Conservation (phyloP, 148 eudicot genomes). For the Oxyria digyna region DNA sequence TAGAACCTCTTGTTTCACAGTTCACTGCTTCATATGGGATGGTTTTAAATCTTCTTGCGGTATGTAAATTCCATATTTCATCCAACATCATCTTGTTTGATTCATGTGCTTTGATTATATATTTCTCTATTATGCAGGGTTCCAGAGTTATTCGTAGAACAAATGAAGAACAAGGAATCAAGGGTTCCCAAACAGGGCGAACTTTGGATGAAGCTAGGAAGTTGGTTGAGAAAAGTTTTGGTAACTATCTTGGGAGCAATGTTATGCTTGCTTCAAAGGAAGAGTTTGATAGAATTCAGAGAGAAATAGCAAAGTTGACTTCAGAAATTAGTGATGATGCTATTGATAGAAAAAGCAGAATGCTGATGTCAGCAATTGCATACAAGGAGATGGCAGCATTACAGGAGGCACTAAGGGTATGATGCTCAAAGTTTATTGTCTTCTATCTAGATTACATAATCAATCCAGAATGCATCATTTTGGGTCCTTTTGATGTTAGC, state of each 20-base stretch:
- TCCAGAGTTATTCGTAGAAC: conserved; percentile 62
- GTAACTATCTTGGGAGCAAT: conserved; percentile 96
- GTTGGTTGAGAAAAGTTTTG: conserved; percentile 94
- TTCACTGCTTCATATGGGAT: conserved; percentile 97
- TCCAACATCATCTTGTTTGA: background rate
- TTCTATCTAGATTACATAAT: background rate
- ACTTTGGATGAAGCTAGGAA: conserved; percentile 93
- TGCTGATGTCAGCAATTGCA: conserved; percentile 48
- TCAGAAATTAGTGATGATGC: conserved; percentile 78
- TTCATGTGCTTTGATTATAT: conserved; percentile 10
- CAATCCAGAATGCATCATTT: background rate
- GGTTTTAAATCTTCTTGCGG: conserved; percentile 98
- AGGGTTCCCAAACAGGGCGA: conserved; percentile 51
- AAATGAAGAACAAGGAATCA: conserved; percentile 40
- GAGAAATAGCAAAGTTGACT: conserved; percentile 56
- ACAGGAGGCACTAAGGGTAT: conserved; percentile 82
- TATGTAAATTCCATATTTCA: conserved; percentile 19
- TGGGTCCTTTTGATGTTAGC: background rate
- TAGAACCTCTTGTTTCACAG: conserved; percentile 94
- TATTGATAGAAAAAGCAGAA: conserved; percentile 64
- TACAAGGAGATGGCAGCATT: conserved; percentile 75
- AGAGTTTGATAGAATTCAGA: conserved; percentile 68
- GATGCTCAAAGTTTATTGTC: background rate
- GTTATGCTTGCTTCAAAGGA: conserved; percentile 96
- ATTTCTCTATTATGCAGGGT: conserved; percentile 39